phyloP scores from a whole-genome alignment of 2,329 filamentous ascomycete genomes.

The Tolypocladium amazonense region DNA sequence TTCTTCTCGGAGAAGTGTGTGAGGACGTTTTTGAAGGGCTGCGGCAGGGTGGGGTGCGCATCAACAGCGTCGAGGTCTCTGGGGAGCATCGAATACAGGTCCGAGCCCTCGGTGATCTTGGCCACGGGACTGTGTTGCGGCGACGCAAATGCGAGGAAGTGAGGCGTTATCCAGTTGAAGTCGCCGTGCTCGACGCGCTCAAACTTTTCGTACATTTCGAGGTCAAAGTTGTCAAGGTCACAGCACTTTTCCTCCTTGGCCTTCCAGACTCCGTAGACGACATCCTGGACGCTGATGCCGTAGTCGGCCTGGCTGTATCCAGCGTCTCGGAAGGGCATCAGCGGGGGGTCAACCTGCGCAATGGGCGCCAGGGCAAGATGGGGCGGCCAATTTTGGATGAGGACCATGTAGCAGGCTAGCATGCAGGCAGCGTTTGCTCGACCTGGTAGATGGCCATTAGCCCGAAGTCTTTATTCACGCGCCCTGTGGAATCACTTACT shows the following conservation, averaged over 20 bases:
- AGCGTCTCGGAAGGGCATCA: constrained; percentile 98
- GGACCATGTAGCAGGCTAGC: constrained; percentile 95
- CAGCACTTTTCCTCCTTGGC: constrained; percentile 94
- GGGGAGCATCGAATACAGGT: constrained; percentile 65
- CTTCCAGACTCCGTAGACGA: constrained; percentile 98
- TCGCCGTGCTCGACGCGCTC: constrained; percentile 97
- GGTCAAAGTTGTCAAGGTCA: constrained; percentile 83
- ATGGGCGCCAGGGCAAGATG: constrained; percentile 92
- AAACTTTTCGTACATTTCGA: constrained; percentile 93
- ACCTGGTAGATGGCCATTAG: constrained; percentile 33
- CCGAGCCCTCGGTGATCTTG: constrained; percentile 61
- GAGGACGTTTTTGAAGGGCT: constrained; percentile 92
- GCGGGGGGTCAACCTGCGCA: constrained; percentile 87
- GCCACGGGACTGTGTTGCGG: constrained; percentile 73
- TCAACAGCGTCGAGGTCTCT: constrained; percentile 65
- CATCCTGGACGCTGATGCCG: constrained; percentile 87
- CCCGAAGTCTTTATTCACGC: not conserved
- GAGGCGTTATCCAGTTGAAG: constrained; percentile 97
- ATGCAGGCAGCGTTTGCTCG: constrained; percentile 91
- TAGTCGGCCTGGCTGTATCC: constrained; percentile 98
- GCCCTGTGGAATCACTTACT: constrained; percentile 45
- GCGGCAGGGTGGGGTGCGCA: constrained; percentile 58
- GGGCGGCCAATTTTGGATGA: constrained; percentile 96
- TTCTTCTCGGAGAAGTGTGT: constrained; percentile 79
- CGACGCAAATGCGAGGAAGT: constrained; percentile 93